Evolutionary conservation across 1,284 basidiomycete genomes (phyloP).

Genomic region (Marasmius sp.): DNA sequence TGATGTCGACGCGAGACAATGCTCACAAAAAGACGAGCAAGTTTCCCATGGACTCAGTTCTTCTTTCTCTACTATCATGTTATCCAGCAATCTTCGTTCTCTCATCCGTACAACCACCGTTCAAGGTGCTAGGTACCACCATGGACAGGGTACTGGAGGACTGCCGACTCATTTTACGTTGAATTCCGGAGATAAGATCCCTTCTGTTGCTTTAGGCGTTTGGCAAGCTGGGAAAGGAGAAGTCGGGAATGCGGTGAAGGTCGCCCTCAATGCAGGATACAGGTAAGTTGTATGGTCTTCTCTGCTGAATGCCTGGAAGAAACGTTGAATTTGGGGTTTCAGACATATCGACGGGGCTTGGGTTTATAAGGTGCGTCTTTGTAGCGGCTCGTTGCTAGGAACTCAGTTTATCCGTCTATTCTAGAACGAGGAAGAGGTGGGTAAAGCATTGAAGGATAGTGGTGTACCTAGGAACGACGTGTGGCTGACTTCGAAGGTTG

Average conservation of each 20-base stretch:
- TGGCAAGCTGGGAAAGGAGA: conserved; percentile 55
- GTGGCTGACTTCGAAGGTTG: conserved; percentile 59
- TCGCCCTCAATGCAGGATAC: conserved; percentile 13
- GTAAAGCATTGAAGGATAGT: conserved; percentile 60
- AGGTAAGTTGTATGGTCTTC: not conserved
- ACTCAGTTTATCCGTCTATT: not conserved
- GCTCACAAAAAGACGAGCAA: no score
- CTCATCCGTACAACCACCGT: not conserved
- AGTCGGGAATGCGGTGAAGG: conserved; percentile 61
- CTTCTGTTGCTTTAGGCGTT: conserved; percentile 48
- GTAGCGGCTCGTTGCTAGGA: conserved; percentile 10
- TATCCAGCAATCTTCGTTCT: not conserved
- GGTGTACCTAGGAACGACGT: conserved; percentile 61
- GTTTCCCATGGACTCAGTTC: no score
- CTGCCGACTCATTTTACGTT: conserved; percentile 33
- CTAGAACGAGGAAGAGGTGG: conserved; percentile 77
- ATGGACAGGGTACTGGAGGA: not conserved
- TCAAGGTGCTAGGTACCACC: not conserved
- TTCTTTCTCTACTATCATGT: not conserved
- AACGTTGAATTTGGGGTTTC: conserved; percentile 54
- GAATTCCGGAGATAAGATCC: conserved; percentile 39
- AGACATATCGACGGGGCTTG: conserved; percentile 78
- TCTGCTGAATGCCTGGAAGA: conserved; percentile 26
- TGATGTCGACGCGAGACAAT: no score
- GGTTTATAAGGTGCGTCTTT: conserved; percentile 49